Evolutionary conservation across 768 basidiomycete genomes (phyloP).

Genomic region (Macrolepiota dolichaula): DNA sequence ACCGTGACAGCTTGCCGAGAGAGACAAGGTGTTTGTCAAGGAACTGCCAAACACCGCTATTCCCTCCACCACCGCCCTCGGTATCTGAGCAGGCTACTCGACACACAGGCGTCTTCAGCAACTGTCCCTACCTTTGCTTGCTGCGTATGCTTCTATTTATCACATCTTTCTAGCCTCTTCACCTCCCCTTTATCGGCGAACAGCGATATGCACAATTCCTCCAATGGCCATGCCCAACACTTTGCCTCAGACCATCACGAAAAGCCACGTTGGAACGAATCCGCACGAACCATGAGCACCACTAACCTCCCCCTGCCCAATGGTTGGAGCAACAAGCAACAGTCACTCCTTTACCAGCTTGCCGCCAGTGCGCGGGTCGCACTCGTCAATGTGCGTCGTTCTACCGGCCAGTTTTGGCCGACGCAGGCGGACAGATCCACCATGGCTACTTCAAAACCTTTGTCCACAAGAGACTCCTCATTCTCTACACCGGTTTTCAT

Average conservation of each 20-base stretch:
- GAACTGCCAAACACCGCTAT: conserved; percentile 7
- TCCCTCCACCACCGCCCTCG: neutral
- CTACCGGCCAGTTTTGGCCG: conserved; percentile 4
- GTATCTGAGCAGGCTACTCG: neutral
- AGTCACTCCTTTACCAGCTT: neutral
- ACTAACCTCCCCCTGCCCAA: conserved; percentile 25
- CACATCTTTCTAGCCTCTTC: conserved; percentile 6
- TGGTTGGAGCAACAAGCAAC: neutral
- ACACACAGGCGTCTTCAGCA: neutral
- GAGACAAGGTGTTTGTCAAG: neutral
- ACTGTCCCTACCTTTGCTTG: conserved; percentile 3
- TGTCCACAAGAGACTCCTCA: conserved; percentile 27
- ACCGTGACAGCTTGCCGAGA: neutral
- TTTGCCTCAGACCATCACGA: conserved; percentile 19
- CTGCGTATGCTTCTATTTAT: conserved; percentile 16
- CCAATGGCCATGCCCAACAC: conserved; percentile 23
- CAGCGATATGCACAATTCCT: conserved; percentile 22
- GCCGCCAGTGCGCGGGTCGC: neutral
- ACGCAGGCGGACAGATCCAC: neutral
- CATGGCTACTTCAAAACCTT: conserved; percentile 16
- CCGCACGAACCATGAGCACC: conserved; percentile 27
- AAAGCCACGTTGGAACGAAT: conserved; percentile 19
- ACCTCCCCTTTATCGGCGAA: conserved; percentile 1
- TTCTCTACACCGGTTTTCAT: conserved; percentile 56
- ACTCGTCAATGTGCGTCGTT: conserved; percentile 6